Base-by-base conservation (phyloP, 352 stramenopile genomes). In the Phytophthora fragariae region DNA sequence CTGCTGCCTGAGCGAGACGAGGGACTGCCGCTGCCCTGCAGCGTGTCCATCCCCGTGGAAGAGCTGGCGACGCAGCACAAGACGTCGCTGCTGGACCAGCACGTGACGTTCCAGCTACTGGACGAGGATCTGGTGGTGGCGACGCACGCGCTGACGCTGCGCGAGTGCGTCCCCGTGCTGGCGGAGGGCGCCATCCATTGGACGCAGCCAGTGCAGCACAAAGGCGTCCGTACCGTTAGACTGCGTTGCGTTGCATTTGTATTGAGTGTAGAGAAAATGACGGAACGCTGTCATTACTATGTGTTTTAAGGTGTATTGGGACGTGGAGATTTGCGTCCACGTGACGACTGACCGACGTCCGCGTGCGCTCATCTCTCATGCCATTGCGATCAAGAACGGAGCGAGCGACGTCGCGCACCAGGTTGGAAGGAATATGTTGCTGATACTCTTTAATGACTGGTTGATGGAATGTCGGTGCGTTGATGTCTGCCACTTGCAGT, bases 101-200 rank as follows among this genome's bases (percentile, higher is more conserved):
- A 73, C 11, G 72, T 86, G 55, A 79, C 65, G 44, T 90, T 92
- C 59, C 72, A 71, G 17, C 54, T 92, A n/a, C 24, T 73, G 7
- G 50, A 81, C 0, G 79, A 70, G 3, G 52, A 65, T 0, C 56
- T 72, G 14, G n/a, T 80, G 17, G 58, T 91, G 15, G 77, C 64
- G 3, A 80, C 57, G 10, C 77, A 88, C 29, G 52, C 54, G 19
- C 57, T 85, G 35, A 77, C 77, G 44, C 58, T 94, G 5, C 59
- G 78, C 4, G 79, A 86, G 8, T 92, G 82, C 29, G 64, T 91
- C 10, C 85, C 85, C 2, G 62, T 91, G 55, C 72, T 92, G 9
- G 44, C 72, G 5, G 77, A 90, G 4, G 73, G 78, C n/a, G 31
- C 54, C 11, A 60, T 91, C 19, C 66, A 76, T 33, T 92, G 85